These are phyloP conservation scores for Ramaria rubella DNA, from an alignment of 768 basidiomycete genomes.

Conservation along the genomic window DNA sequence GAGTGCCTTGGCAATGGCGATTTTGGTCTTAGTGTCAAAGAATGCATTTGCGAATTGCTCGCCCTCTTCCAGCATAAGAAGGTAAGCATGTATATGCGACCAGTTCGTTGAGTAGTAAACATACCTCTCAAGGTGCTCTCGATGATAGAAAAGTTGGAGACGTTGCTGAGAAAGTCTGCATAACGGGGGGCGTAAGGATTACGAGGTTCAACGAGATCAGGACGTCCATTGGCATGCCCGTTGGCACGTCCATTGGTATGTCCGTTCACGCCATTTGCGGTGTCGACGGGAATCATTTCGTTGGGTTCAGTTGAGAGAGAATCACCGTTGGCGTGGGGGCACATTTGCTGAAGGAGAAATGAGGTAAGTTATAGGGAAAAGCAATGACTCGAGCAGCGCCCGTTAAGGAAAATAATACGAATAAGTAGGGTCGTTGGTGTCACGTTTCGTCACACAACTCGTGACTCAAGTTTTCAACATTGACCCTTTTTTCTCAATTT, in stretches of 20 bases:
- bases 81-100: constrained; percentile 9
- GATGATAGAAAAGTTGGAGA: constrained; percentile 93
- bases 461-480: not conserved
- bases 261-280: constrained; percentile 30
- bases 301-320: constrained; percentile 34
- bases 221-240: constrained; percentile 27
- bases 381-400: not conserved
- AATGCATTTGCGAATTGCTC: constrained; percentile 99
- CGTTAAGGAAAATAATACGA: not conserved
- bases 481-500: too few relatives aligned
- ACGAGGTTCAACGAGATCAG: constrained; percentile 19
- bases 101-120: constrained; percentile 18
- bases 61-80: constrained; percentile 71
- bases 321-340: constrained; percentile 53
- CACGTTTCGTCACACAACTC: not conserved
- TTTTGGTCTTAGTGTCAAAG: constrained; percentile 99
- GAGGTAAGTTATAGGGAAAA: not conserved
- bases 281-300: constrained; percentile 71
- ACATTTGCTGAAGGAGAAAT: constrained; percentile 39
- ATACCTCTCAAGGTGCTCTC: constrained; percentile 92
- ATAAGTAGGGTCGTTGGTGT: too few relatives aligned
- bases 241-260: constrained; percentile 39
- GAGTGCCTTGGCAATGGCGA: constrained; percentile 95
- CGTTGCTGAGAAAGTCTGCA: constrained; percentile 86
- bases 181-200: constrained; percentile 91